A percentile compares a stretch with the other conserved stretches of the same genome.
These are phyloP conservation scores for Phytophthora agathidicida DNA, from an alignment of 352 stramenopile species.

Conservation along the genomic window DNA sequence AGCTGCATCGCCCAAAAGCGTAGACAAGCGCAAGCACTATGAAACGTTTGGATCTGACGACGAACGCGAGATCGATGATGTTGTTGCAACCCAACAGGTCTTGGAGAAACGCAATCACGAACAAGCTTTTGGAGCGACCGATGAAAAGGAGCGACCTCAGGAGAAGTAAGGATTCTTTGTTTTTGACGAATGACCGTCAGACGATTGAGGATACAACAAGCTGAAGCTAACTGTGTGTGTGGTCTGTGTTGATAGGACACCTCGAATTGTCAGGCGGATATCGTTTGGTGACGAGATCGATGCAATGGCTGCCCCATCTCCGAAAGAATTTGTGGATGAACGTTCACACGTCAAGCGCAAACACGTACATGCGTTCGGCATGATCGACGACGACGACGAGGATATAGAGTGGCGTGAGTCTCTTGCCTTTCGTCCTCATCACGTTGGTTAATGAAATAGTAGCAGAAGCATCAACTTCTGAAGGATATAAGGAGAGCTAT, in stretches of 20 bases:
- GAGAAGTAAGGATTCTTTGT: slow-evolving; percentile 34
- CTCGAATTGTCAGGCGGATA: slow-evolving; percentile 38
- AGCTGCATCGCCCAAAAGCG: slow-evolving; percentile 2
- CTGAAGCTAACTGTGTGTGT: slow-evolving; percentile 13
- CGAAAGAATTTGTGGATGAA: slow-evolving; percentile 2
- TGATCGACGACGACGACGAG: slow-evolving; percentile 38
- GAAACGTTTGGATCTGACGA: slow-evolving; percentile 35
- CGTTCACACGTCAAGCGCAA: slow-evolving; percentile 32
- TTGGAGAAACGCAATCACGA: slow-evolving; percentile 26
- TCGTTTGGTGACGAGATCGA: slow-evolving; percentile 38
- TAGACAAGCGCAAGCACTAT: slow-evolving; percentile 40
- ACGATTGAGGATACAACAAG: not conserved
- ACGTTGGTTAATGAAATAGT: slow-evolving; percentile 9
- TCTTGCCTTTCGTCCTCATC: slow-evolving; percentile 32
- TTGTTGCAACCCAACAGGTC: slow-evolving; percentile 8
- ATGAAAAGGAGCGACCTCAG: slow-evolving; percentile 13
- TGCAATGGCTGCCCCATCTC: slow-evolving; percentile 10
- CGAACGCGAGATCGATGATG: slow-evolving; percentile 10
- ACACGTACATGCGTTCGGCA: slow-evolving; percentile 31
- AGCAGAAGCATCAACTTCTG: too few species aligned
- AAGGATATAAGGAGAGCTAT: too few species aligned
- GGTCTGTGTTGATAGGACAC: slow-evolving; percentile 30
- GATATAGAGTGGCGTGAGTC: slow-evolving; percentile 40
- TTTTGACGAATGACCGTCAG: not conserved
- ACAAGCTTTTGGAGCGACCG: slow-evolving; percentile 24